Conservation (phyloP, 73 alveolate species). For the Blepharisma japonicum region DNA sequence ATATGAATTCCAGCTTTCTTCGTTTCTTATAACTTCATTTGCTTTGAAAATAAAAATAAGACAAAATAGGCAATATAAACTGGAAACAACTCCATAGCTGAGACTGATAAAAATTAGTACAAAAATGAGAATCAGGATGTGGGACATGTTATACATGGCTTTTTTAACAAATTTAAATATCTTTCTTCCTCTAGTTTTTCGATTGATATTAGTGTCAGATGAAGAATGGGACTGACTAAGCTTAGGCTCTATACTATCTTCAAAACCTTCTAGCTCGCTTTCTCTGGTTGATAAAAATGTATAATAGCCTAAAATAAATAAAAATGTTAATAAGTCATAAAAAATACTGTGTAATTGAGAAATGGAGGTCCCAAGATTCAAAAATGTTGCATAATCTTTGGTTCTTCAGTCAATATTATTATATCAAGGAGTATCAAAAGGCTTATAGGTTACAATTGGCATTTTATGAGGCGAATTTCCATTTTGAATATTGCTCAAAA, state of each 20-base stretch:
- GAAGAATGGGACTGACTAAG: neutral
- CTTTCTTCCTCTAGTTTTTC: neutral
- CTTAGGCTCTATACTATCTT: too few relatives aligned
- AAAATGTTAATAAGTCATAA: neutral
- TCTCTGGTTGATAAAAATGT: neutral
- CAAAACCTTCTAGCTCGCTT: too few relatives aligned
- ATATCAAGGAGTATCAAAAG: constrained; percentile 4
- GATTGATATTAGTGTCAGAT: neutral
- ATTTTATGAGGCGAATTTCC: constrained; percentile 1
- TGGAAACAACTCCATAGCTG: constrained; percentile 4
- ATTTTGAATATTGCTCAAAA: constrained; percentile 11
- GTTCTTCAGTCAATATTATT: constrained; percentile 16
- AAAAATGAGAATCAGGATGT: neutral
- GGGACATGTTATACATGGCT: constrained; percentile 2
- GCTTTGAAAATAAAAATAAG: constrained; percentile 16
- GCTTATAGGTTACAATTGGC: neutral
- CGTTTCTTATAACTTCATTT: constrained; percentile 12
- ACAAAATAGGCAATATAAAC: constrained; percentile 20
- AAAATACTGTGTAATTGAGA: neutral
- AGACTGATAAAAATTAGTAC: neutral
- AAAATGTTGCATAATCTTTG: constrained; percentile 13
- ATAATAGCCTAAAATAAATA: constrained; percentile 6
- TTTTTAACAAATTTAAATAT: constrained; percentile 4
- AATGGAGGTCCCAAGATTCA: constrained; percentile 1
- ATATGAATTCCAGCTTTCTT: constrained; percentile 8